Percentiles rank a stretch among this genome's conserved stretches.
These are phyloP conservation scores for Calonectria ilicicola DNA, from an alignment of 2,329 filamentous ascomycete species.

Conservation along the genomic window DNA sequence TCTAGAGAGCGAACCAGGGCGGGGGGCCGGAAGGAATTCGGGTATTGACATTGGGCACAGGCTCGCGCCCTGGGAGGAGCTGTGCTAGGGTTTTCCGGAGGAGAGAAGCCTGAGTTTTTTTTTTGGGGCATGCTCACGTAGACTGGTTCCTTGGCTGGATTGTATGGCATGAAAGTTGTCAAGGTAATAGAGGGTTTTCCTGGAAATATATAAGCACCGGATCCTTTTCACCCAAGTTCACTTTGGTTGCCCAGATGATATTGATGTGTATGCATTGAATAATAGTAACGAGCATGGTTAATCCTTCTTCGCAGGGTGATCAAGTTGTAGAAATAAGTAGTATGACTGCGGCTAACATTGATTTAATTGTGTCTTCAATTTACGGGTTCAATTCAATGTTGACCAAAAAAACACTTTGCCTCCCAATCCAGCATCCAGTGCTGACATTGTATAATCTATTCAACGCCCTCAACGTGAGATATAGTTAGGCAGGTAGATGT, in stretches of 20 bases:
- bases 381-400: background rate
- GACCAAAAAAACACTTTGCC: background rate
- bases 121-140: slow-evolving; percentile 25
- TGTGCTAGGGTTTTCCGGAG: slow-evolving; percentile 13
- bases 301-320: no score
- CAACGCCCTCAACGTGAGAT: background rate
- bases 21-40: slow-evolving; percentile 22
- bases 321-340: background rate
- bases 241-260: background rate
- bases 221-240: background rate
- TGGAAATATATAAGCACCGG: slow-evolving; percentile 4
- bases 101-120: slow-evolving; percentile 9
- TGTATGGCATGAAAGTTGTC: slow-evolving; percentile 30
- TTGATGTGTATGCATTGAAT: background rate
- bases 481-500: background rate
- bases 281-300: background rate
- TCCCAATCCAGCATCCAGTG: background rate
- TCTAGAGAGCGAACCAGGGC: slow-evolving; percentile 35
- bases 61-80: background rate
- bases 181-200: slow-evolving; percentile 36
- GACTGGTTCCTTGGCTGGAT: slow-evolving; percentile 31
- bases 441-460: background rate
- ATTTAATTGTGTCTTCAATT: background rate
- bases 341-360: background rate
- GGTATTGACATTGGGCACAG: slow-evolving; percentile 6